Conservation (phyloP, 1,284 basidiomycete species). For the Amylostereum areolatum region DNA sequence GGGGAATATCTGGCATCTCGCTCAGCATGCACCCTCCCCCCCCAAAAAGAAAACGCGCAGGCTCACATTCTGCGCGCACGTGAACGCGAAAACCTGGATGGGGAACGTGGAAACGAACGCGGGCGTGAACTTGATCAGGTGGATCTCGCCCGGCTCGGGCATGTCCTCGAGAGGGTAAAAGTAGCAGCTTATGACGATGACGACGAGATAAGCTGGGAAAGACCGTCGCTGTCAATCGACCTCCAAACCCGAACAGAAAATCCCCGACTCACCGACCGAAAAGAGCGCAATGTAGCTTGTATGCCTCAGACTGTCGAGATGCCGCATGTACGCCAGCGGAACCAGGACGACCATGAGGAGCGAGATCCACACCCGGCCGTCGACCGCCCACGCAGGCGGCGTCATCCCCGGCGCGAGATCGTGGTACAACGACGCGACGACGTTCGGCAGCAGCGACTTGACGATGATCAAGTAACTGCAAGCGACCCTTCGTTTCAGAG, state of each 20-base stretch:
- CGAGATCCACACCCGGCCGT: constrained; percentile 80
- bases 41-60: too few species aligned
- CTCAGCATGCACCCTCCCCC: constrained; percentile 1
- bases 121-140: constrained; percentile 68
- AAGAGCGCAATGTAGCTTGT: constrained; percentile 85
- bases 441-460: constrained; percentile 92
- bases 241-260: constrained; percentile 8
- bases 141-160: constrained; percentile 56
- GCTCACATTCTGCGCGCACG: constrained; percentile 85
- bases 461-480: constrained; percentile 87
- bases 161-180: constrained; percentile 64
- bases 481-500: background rate
- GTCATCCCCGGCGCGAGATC: constrained; percentile 58
- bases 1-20: constrained; percentile 65
- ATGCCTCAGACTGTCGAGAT: constrained; percentile 77
- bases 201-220: constrained; percentile 68
- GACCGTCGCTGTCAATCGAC: too few species aligned
- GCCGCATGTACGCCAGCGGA: constrained; percentile 84
- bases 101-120: constrained; percentile 84
- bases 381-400: constrained; percentile 70
- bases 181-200: constrained; percentile 72
- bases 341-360: constrained; percentile 79
- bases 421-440: constrained; percentile 81
- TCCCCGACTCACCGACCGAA: constrained; percentile 76
- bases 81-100: constrained; percentile 93